phyloP scores from a whole-genome alignment of 371 early-diverging fungal species.

The Polyrhizophydium stewartii region DNA sequence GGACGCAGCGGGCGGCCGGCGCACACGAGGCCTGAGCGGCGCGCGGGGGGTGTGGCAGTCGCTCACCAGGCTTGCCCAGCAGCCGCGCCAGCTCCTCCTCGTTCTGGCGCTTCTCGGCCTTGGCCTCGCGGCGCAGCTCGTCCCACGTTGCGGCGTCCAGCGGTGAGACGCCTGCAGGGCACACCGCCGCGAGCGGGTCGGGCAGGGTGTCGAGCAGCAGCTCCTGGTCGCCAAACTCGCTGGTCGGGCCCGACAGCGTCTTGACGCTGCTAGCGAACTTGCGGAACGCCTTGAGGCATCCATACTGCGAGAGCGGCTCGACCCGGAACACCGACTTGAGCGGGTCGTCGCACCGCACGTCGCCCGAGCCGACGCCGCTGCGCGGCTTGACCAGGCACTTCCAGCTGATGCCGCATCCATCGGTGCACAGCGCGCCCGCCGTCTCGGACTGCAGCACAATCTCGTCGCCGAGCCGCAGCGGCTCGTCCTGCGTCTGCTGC shows the following conservation, averaged over 20 bases:
- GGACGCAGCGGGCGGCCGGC: too few species aligned
- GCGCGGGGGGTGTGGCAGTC: too few species aligned
- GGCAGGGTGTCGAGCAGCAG: not conserved
- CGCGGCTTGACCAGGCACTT: not conserved
- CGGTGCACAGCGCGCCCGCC: constrained; percentile 12
- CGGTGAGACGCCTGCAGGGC: not conserved
- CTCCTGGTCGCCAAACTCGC: not conserved
- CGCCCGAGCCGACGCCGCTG: not conserved
- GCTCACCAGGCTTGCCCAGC: constrained; percentile 10
- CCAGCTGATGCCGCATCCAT: constrained; percentile 14
- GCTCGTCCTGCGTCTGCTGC: constrained; percentile 1
- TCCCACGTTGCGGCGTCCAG: not conserved
- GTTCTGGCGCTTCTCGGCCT: not conserved
- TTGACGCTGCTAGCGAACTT: not conserved
- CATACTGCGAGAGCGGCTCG: not conserved
- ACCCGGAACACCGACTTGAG: constrained; percentile 1
- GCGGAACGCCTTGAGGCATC: not conserved
- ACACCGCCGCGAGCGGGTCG: not conserved
- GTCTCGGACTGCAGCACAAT: constrained; percentile 17
- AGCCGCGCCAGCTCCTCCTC: constrained; percentile 18
- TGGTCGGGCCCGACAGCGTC: not conserved
- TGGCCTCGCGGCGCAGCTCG: not conserved
- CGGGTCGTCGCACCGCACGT: not conserved
- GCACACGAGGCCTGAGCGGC: too few species aligned
- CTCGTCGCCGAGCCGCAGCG: constrained; percentile 20